phyloP scores from a whole-genome alignment of 768 basidiomycete species.

The Lactifluus hygrophoroides region DNA sequence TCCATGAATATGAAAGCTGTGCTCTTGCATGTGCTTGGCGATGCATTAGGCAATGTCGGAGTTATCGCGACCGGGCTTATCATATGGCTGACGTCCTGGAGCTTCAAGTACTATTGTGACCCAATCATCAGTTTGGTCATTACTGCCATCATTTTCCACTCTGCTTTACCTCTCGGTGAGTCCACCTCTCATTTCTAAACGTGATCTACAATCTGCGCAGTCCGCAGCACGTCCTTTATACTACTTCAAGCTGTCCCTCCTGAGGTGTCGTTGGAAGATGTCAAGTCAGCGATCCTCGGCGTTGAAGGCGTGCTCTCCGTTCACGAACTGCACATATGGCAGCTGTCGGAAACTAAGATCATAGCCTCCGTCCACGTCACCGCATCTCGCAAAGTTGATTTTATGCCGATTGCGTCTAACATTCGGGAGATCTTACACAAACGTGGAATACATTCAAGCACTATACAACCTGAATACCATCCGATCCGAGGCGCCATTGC shows the following conservation, averaged over 20 bases:
- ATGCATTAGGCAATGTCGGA: constrained; percentile 96
- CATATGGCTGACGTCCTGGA: constrained; percentile 84
- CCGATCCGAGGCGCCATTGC: constrained; percentile 31
- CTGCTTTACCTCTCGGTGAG: constrained; percentile 82
- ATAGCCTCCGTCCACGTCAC: constrained; percentile 95
- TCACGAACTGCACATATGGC: constrained; percentile 97
- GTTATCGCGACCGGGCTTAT: constrained; percentile 92
- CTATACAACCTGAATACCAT: constrained; percentile 86
- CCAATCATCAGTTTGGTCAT: constrained; percentile 91
- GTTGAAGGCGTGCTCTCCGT: constrained; percentile 83
- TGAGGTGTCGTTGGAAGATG: constrained; percentile 82
- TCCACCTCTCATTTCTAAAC: constrained; percentile 3
- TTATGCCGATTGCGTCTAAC: constrained; percentile 81
- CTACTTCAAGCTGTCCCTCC: constrained; percentile 90
- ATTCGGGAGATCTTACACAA: constrained; percentile 82
- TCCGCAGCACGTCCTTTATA: constrained; percentile 89
- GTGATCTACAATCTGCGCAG: constrained; percentile 30
- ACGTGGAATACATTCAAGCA: constrained; percentile 90
- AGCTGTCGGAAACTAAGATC: constrained; percentile 89
- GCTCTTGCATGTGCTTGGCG: constrained; percentile 88
- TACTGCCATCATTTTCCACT: constrained; percentile 93
- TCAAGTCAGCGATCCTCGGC: constrained; percentile 68
- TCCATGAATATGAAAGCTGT: constrained; percentile 99
- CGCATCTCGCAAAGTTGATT: constrained; percentile 72
- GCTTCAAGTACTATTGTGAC: constrained; percentile 86